Conservation (phyloP, 2,329 filamentous ascomycete genomes). For the Neofusicoccum cordaticola region DNA sequence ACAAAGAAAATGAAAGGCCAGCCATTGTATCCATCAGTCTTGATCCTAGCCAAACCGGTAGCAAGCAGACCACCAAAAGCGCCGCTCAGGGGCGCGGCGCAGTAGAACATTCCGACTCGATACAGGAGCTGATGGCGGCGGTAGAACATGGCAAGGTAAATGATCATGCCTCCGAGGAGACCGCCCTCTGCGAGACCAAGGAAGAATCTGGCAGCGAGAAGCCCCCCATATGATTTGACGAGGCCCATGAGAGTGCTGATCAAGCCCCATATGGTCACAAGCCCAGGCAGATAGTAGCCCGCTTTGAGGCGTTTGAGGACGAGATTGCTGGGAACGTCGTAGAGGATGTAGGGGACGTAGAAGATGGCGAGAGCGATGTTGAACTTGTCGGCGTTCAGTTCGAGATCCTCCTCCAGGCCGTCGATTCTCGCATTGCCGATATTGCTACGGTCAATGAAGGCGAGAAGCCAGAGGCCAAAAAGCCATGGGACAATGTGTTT, state of each 20-base stretch:
- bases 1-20: slow-evolving; percentile 41
- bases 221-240: slow-evolving; percentile 39
- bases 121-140: slow-evolving; percentile 40
- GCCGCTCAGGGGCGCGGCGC: slow-evolving; percentile 37
- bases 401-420: slow-evolving; percentile 39
- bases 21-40: slow-evolving; percentile 35
- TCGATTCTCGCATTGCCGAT: slow-evolving; percentile 45
- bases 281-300: slow-evolving; percentile 39
- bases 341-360: slow-evolving; percentile 44
- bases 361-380: slow-evolving; percentile 45
- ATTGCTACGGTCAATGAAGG: slow-evolving; percentile 46
- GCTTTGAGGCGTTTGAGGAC: slow-evolving; percentile 41
- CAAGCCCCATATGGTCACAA: slow-evolving; percentile 42
- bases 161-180: slow-evolving; percentile 40
- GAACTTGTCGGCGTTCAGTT: slow-evolving; percentile 40
- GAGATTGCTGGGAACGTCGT: slow-evolving; percentile 42
- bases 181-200: slow-evolving; percentile 44
- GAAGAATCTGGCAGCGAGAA: slow-evolving; percentile 41
- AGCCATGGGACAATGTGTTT: slow-evolving; percentile 45
- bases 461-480: slow-evolving; percentile 47
- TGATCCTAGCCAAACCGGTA: slow-evolving; percentile 41
- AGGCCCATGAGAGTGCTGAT: slow-evolving; percentile 41
- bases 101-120: slow-evolving; percentile 39
- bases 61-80: slow-evolving; percentile 45
- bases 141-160: slow-evolving; percentile 45